Percentiles rank a stretch among this genome's conserved stretches.
Evolutionary conservation across 371 early-diverging fungal genomes (phyloP).

Genomic region (Nosema granulosis): DNA sequence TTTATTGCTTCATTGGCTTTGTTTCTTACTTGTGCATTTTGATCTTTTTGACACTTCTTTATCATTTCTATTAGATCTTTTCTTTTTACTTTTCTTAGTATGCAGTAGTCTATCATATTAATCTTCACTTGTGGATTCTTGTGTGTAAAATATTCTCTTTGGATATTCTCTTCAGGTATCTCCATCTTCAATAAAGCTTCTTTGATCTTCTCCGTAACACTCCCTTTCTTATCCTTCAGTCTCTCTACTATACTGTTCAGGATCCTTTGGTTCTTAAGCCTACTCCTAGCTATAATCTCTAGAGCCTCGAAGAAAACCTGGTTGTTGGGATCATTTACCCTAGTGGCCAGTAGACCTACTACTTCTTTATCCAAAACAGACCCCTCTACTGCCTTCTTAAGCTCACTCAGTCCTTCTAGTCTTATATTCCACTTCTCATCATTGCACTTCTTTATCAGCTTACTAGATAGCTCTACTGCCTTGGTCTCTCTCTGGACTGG

Average conservation of each 20-base stretch:
- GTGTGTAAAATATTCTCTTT: constrained; percentile 8
- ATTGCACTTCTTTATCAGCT: not conserved
- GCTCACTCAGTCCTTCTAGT: constrained; percentile 20
- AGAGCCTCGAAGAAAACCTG: constrained; percentile 33
- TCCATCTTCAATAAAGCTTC: constrained; percentile 26
- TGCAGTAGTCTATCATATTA: constrained; percentile 30
- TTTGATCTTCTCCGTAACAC: constrained; percentile 36
- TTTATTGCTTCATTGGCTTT: constrained; percentile 19
- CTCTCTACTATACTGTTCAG: constrained; percentile 28
- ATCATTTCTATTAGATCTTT: constrained; percentile 12
- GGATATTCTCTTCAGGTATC: not conserved
- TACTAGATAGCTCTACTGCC: not conserved
- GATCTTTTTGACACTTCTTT: constrained; percentile 23
- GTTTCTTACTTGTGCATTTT: constrained; percentile 18
- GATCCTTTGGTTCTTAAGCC: constrained; percentile 13
- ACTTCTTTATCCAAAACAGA: not conserved
- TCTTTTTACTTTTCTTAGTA: not conserved
- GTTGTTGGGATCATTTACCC: constrained; percentile 43
- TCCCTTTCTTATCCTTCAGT: constrained; percentile 51
- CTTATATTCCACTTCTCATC: constrained; percentile 42
- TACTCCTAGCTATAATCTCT: constrained; percentile 6
- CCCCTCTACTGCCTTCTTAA: not conserved
- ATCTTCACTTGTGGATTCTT: constrained; percentile 53
- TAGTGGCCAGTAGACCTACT: not conserved
- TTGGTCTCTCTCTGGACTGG: not conserved